Base-by-base conservation (phyloP, 352 stramenopile species). In the Thalassiosira pacifica region DNA sequence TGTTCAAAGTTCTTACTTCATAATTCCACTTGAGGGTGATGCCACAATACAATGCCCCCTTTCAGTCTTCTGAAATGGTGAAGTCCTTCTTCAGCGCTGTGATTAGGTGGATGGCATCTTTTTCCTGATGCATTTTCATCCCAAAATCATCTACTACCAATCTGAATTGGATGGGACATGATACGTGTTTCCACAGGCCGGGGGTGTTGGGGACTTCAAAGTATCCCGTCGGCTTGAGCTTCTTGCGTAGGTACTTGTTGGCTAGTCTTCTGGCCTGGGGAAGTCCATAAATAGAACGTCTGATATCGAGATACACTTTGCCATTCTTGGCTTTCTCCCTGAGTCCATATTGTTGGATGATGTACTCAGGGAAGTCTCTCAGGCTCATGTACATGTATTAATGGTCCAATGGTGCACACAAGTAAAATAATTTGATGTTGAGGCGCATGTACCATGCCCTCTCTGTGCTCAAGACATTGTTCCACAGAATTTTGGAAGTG, bases 131-230 rank as follows among this genome's bases (percentile, higher is more conserved):
- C n/a, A n/a, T n/a, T n/a, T n/a, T n/a, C n/a, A n/a, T n/a, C n/a
- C n/a, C n/a, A n/a, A n/a, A n/a, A n/a, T n/a, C 75, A 59, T 91
- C 82, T 16, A 89, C 85, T 10, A 87, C 80, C 0, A 90, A 42
- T 0, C 61, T 74, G 59, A 90, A 90, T 22, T 27, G 55, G 1
- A 86, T 73, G n/a, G 40, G 60, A 42, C 63, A 27, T 1, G 19
- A 74, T 3, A 10, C 64, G 66, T 91, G 76, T 19, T 53, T 57
- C 69, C 69, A 91, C 0, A 91, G 70, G n/a, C 85, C 82, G 19
- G 76, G 81, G n/a, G 82, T 91, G 67, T 81, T 1, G n/a, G n/a
- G n/a, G n/a, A 53, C 37, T 64, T 53, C 45, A 34, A 48, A 59
- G 37, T 83, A 87, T 69, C 69, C 68, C 24, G 34, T 13, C n/a